These are phyloP conservation scores for Geranium rotundifolium DNA, from an alignment of 345 rosid species.

Conservation along the genomic window DNA sequence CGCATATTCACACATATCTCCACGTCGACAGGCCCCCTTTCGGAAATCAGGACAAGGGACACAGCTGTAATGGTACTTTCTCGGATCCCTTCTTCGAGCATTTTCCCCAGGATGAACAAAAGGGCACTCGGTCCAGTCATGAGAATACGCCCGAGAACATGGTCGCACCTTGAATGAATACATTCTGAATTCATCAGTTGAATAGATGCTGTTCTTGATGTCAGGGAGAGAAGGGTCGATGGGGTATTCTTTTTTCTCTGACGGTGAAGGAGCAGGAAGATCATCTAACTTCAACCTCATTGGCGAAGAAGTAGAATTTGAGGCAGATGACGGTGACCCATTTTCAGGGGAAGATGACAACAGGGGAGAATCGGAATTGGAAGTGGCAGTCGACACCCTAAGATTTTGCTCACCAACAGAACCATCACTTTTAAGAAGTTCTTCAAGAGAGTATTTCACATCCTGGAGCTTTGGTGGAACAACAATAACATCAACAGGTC, in stretches of 20 bases:
- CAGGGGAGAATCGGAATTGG: constrained; percentile 41
- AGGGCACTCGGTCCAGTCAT: constrained; percentile 98
- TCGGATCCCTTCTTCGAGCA: constrained; percentile 93
- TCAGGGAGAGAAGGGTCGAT: constrained; percentile 92
- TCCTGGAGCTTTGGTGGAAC: constrained; percentile 62
- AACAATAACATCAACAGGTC: constrained; percentile 73
- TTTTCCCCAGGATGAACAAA: constrained; percentile 97
- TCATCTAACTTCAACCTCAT: constrained; percentile 25
- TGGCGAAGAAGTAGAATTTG: constrained; percentile 30
- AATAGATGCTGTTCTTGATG: constrained; percentile 83
- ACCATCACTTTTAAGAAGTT: constrained; percentile 52
- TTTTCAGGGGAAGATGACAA: constrained; percentile 50
- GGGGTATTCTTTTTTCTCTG: constrained; percentile 82
- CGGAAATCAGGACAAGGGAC: constrained; percentile 95
- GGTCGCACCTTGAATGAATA: constrained; percentile 91
- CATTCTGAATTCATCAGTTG: constrained; percentile 93
- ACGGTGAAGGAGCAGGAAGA: constrained; percentile 17
- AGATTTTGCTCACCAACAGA: constrained; percentile 31
- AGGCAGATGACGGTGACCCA: constrained; percentile 40
- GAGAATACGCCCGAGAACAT: constrained; percentile 92
- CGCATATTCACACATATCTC: constrained; percentile 95
- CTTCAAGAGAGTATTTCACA: constrained; percentile 47
- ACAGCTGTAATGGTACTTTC: constrained; percentile 93
- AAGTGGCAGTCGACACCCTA: constrained; percentile 31
- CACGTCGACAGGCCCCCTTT: constrained; percentile 86